These are phyloP conservation scores for Aspergillus olivimuriae DNA, from an alignment of 495 filamentous ascomycete species.

Conservation along the genomic window DNA sequence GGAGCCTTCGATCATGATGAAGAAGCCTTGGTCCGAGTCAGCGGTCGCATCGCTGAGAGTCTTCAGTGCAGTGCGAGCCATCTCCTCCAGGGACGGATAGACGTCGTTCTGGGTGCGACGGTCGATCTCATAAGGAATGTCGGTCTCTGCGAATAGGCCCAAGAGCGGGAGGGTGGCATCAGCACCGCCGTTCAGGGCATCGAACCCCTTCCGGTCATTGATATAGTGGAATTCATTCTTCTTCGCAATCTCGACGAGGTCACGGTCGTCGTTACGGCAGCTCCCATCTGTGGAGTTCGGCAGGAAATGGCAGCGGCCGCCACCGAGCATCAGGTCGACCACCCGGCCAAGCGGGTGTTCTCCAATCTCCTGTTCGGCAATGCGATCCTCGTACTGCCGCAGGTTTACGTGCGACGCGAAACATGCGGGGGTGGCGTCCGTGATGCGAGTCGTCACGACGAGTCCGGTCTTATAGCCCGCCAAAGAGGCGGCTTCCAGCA, in stretches of 20 bases:
- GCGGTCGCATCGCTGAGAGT: slow-evolving; percentile 77
- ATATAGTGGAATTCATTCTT: slow-evolving; percentile 78
- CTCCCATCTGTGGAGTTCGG: slow-evolving; percentile 69
- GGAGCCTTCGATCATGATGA: slow-evolving; percentile 96
- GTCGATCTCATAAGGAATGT: slow-evolving; percentile 92
- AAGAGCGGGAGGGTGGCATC: slow-evolving; percentile 74
- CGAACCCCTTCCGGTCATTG: slow-evolving; percentile 65
- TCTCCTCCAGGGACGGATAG: slow-evolving; percentile 88
- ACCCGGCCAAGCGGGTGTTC: slow-evolving; percentile 77
- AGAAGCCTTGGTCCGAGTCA: slow-evolving; percentile 87
- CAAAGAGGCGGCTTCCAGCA: slow-evolving; percentile 88
- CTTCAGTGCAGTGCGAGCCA: slow-evolving; percentile 75
- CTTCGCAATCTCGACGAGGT: slow-evolving; percentile 61
- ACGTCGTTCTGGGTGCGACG: slow-evolving; percentile 65
- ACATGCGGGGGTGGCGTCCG: slow-evolving; percentile 95
- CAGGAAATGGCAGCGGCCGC: slow-evolving; percentile 89
- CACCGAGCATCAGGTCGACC: slow-evolving; percentile 88
- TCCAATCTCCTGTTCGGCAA: slow-evolving; percentile 87
- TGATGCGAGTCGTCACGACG: slow-evolving; percentile 92
- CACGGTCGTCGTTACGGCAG: slow-evolving; percentile 67
- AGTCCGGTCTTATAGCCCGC: slow-evolving; percentile 88
- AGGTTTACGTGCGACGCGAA: slow-evolving; percentile 85
- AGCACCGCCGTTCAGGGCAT: slow-evolving; percentile 62
- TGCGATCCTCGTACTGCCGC: slow-evolving; percentile 75
- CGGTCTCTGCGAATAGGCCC: slow-evolving; percentile 74